A percentile compares a stretch with the other conserved stretches of the same genome.
phyloP scores from a whole-genome alignment of 2,329 filamentous ascomycete species.

The Fusarium sp. region DNA sequence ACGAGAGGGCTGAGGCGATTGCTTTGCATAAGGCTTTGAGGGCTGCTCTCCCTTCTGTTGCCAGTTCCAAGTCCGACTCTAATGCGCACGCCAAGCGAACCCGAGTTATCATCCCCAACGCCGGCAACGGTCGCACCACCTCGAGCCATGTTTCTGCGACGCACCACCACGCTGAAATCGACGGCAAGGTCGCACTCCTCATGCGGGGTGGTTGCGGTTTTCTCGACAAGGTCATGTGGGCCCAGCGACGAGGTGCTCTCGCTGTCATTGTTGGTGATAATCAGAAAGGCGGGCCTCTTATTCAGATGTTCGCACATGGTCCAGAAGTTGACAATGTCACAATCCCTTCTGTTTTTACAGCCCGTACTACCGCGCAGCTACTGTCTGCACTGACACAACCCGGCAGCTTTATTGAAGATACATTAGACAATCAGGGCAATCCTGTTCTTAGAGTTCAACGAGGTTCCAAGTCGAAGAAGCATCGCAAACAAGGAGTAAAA shows the following conservation, averaged over 20 bases:
- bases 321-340: slow-evolving; percentile 91
- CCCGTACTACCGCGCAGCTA: slow-evolving; percentile 92
- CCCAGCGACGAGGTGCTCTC: slow-evolving; percentile 87
- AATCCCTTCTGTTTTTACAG: slow-evolving; percentile 95
- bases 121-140: slow-evolving; percentile 52
- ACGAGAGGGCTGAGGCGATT: slow-evolving; percentile 67
- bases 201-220: slow-evolving; percentile 96
- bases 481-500: slow-evolving; percentile 19
- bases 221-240: slow-evolving; percentile 97
- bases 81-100: slow-evolving; percentile 48
- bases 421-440: slow-evolving; percentile 71
- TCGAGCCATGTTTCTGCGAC: slow-evolving; percentile 85
- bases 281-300: slow-evolving; percentile 85
- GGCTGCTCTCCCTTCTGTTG: slow-evolving; percentile 40
- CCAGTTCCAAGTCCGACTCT: slow-evolving; percentile 36
- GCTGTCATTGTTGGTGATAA: slow-evolving; percentile 96
- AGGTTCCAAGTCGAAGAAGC: slow-evolving; percentile 53
- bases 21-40: slow-evolving; percentile 58
- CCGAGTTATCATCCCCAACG: slow-evolving; percentile 53
- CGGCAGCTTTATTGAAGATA: slow-evolving; percentile 72
- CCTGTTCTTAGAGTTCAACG: slow-evolving; percentile 67
- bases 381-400: slow-evolving; percentile 87
- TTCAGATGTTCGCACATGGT: slow-evolving; percentile 98
- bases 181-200: slow-evolving; percentile 90
- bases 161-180: slow-evolving; percentile 92